These are phyloP conservation scores for Diplosphaera chodatii DNA, from an alignment of 139 green algal genomes.

Conservation along the genomic window DNA sequence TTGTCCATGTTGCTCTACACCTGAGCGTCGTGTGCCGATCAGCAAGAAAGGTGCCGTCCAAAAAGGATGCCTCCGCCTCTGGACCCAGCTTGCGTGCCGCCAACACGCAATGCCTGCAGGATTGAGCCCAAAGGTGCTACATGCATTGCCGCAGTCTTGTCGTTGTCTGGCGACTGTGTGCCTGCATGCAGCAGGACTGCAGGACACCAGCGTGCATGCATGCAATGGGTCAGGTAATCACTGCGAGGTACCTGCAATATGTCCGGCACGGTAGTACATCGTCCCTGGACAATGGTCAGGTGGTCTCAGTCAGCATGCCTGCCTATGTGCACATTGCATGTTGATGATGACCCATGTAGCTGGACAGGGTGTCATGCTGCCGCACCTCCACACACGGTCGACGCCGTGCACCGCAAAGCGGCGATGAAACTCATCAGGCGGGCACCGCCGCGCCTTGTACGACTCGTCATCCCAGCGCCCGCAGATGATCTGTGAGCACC, in stretches of 20 bases:
- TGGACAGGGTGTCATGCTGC: not conserved
- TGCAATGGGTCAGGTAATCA: too few species aligned
- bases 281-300: slow-evolving; percentile 41
- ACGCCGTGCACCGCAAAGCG: slow-evolving; percentile 70
- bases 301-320: too few species aligned
- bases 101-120: slow-evolving; percentile 74
- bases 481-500: slow-evolving; percentile 56
- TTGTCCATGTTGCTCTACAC: too few species aligned
- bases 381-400: slow-evolving; percentile 43
- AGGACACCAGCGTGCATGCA: too few species aligned
- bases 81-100: slow-evolving; percentile 55
- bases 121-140: not conserved
- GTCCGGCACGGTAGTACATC: slow-evolving; percentile 56
- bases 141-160: not conserved
- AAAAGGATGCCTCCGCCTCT: slow-evolving; percentile 53
- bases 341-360: not conserved
- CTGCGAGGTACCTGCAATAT: slow-evolving; percentile 50
- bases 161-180: too few species aligned
- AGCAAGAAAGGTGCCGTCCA: slow-evolving; percentile 77
- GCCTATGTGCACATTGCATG: slow-evolving; percentile 11
- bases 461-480: slow-evolving; percentile 62
- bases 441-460: slow-evolving; percentile 61
- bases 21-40: slow-evolving; percentile 67
- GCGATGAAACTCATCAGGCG: slow-evolving; percentile 59
- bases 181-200: too few species aligned